These are phyloP conservation scores for Panicum hallii DNA, from an alignment of 202 grass and related monocot genomes.

Conservation along the genomic window DNA sequence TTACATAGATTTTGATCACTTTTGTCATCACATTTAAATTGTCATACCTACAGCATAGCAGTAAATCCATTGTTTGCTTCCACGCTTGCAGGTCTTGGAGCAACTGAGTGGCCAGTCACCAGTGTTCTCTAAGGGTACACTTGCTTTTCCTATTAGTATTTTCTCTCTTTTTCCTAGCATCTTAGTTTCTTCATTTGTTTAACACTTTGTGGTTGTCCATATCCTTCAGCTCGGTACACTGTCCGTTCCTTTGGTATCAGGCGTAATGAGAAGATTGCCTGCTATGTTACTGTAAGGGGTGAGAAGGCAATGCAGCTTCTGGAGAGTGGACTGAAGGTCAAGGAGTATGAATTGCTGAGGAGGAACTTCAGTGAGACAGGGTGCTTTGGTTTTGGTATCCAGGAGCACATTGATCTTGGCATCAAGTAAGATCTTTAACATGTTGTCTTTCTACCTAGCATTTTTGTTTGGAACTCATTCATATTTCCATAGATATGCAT, in stretches of 20 bases:
- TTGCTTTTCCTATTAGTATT: not conserved
- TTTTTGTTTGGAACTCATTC: not conserved
- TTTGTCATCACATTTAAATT: not conserved
- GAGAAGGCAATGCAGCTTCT: slow-evolving; percentile 81
- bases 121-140: slow-evolving; percentile 67
- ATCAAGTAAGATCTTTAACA: slow-evolving; percentile 55
- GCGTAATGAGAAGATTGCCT: slow-evolving; percentile 78
- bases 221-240: slow-evolving; percentile 67
- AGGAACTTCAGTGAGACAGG: slow-evolving; percentile 75
- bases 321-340: slow-evolving; percentile 76
- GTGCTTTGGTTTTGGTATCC: slow-evolving; percentile 72
- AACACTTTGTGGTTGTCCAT: not conserved
- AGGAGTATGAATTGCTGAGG: slow-evolving; percentile 75
- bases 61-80: not conserved
- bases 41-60: not conserved
- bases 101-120: slow-evolving; percentile 72
- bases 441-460: not conserved
- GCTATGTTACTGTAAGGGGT: slow-evolving; percentile 70
- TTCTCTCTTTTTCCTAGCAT: slow-evolving; percentile 4
- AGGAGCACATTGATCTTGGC: slow-evolving; percentile 75
- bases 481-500: not conserved
- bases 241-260: slow-evolving; percentile 76
- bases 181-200: not conserved
- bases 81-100: slow-evolving; percentile 62
- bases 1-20: not conserved